Evolutionary conservation across 352 stramenopile genomes (phyloP).

Genomic region (Nothophytophthora sp.): DNA sequence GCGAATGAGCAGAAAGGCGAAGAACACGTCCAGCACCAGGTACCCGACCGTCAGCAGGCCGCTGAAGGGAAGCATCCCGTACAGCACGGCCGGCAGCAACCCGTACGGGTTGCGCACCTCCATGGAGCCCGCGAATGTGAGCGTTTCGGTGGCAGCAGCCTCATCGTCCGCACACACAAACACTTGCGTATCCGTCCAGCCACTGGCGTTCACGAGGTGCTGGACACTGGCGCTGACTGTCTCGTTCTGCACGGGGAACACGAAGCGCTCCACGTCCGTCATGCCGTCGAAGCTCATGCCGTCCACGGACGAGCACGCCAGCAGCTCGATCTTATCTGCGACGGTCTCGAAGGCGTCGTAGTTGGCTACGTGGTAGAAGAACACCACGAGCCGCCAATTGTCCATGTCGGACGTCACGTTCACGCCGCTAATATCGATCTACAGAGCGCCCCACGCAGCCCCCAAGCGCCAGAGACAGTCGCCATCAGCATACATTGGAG

Average conservation of each 20-base stretch:
- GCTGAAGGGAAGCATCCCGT: constrained; percentile 87
- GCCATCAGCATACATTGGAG: too few relatives aligned
- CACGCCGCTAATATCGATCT: constrained; percentile 67
- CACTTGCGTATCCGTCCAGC: constrained; percentile 83
- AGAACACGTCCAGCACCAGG: constrained; percentile 78
- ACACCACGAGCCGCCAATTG: constrained; percentile 74
- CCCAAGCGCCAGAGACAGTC: too few relatives aligned
- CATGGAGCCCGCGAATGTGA: constrained; percentile 70
- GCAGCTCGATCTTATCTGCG: constrained; percentile 70
- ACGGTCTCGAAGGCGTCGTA: constrained; percentile 64
- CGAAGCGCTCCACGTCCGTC: constrained; percentile 58
- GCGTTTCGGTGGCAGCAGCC: constrained; percentile 36
- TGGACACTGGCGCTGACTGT: constrained; percentile 44
- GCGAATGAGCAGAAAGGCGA: constrained; percentile 62
- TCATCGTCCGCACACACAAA: constrained; percentile 75
- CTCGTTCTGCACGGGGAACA: constrained; percentile 64
- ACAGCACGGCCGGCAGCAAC: constrained; percentile 75
- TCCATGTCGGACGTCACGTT: constrained; percentile 75
- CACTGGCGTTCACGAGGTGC: constrained; percentile 62
- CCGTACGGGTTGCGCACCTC: constrained; percentile 86
- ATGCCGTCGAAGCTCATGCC: constrained; percentile 61
- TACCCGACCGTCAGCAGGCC: constrained; percentile 74
- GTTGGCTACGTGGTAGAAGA: constrained; percentile 83
- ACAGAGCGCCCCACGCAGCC: not conserved
- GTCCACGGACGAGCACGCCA: constrained; percentile 58